A percentile compares a stretch with the other conserved stretches of the same genome.
phyloP scores from a whole-genome alignment of 2,329 filamentous ascomycete genomes.

The Calonectria montana region DNA sequence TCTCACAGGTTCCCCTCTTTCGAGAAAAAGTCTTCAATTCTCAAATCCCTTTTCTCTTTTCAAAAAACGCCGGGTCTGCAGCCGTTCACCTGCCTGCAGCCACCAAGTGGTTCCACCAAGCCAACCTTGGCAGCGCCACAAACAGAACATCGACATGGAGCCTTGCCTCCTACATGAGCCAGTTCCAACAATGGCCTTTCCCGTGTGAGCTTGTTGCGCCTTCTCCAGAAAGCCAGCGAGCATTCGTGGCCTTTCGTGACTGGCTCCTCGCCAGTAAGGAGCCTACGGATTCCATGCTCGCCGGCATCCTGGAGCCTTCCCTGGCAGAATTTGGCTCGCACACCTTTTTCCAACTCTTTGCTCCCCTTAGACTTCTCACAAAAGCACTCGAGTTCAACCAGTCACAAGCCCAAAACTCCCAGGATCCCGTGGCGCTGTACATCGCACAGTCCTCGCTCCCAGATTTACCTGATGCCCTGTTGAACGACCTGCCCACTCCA shows the following conservation, averaged over 20 bases:
- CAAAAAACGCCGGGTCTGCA: constrained; percentile 56
- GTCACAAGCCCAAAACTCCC: constrained; percentile 21
- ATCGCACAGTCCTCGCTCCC: constrained; percentile 83
- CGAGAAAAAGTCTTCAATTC: constrained; percentile 63
- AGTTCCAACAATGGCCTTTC: constrained; percentile 47
- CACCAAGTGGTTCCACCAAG: constrained; percentile 67
- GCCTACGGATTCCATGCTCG: constrained; percentile 45
- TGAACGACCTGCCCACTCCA: constrained; percentile 76
- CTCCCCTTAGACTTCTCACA: constrained; percentile 73
- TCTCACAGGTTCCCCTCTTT: constrained; percentile 58
- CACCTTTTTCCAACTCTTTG: constrained; percentile 67
- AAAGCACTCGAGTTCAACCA: constrained; percentile 64
- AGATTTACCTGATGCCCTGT: constrained; percentile 73
- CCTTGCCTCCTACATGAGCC: constrained; percentile 44
- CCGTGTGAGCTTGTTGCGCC: constrained; percentile 54
- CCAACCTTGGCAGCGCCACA: neutral
- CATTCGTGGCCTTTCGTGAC: constrained; percentile 41
- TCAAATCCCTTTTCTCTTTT: constrained; percentile 61
- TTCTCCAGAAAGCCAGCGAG: constrained; percentile 26
- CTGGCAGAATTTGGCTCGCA: constrained; percentile 35
- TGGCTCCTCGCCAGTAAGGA: constrained; percentile 43
- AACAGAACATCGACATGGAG: constrained; percentile 13
- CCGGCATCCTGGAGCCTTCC: constrained; percentile 45
- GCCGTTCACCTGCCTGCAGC: constrained; percentile 60
- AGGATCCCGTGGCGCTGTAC: constrained; percentile 69